Base-by-base conservation (phyloP, 768 basidiomycete species). In the Phlegmacium glaucopus region DNA sequence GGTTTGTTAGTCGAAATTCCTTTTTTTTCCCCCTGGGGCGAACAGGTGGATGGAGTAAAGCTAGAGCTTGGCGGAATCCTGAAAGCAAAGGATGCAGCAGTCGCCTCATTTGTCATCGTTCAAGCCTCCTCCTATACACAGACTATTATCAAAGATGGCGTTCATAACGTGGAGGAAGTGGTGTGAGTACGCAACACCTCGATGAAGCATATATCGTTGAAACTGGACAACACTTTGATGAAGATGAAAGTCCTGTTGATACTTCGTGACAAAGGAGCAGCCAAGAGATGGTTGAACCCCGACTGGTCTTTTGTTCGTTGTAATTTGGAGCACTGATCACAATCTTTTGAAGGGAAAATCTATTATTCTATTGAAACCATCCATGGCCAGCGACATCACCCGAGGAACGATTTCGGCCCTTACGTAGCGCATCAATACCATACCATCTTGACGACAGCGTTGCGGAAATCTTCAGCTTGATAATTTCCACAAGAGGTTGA, bases 21-120 rank as follows among this genome's bases (percentile, higher is more conserved):
- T 27, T 30, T 37, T 50, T 12, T 37, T 43, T 56, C 32, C 22
- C 9, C 47, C 53, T 27, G 51, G 58, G 61, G 54, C 50, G 64
- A 25, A 58, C 58, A 13, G 70, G 74, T 15, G 74, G 68, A 28
- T 88, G 83, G 83, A 77, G 68, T 22, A 67, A 69, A 17, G 59
- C 67, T 74, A 30, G 83, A 84, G 47, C 62, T 83, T 3, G 84
- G 86, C 0, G 78, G 76, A 3, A 68, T 85, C 32, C 61, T 88
- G 40, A 78, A 77, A 51, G 78, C 77, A 4, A 74, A 78, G 27
- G 58, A 55, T n/a, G n/a, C n/a, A n/a, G n/a, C n/a, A n/a, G n/a
- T n/a, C n/a, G n/a, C 41, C 44, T 45, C 4, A 25, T 46, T 43
- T 30, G 34, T 6, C 38, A 44, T 6, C 50, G 37, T 22, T 42